Evolutionary conservation across 2,329 filamentous ascomycete genomes (phyloP).

Genomic region (Mollisiaceae sp.): DNA sequence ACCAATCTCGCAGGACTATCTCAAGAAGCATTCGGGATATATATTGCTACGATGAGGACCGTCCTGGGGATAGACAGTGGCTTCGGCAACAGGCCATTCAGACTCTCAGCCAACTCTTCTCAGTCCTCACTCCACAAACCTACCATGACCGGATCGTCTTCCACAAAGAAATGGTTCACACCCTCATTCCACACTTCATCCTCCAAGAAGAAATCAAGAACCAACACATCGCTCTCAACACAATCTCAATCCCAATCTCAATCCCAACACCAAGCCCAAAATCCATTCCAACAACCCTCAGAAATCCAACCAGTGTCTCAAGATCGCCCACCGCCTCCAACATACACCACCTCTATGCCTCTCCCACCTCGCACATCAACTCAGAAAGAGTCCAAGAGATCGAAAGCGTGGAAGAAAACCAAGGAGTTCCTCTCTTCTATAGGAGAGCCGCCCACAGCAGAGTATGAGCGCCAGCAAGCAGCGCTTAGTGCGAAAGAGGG

Average conservation of each 20-base stretch:
- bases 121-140: conserved; percentile 3
- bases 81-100: neutral
- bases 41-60: conserved; percentile 6
- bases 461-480: conserved; percentile 28
- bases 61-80: neutral
- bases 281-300: neutral
- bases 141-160: conserved; percentile 1
- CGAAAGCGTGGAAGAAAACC: conserved; percentile 26
- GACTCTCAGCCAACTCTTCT: neutral
- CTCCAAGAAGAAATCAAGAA: conserved; percentile 8
- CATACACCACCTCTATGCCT: neutral
- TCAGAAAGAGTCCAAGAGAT: conserved; percentile 10
- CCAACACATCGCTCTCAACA: conserved; percentile 1
- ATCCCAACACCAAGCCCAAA: neutral
- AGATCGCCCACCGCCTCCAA: neutral
- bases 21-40: neutral
- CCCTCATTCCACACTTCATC: neutral
- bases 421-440: conserved; percentile 29
- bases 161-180: conserved; percentile 1
- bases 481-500: conserved; percentile 12
- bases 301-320: neutral
- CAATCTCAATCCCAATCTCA: neutral
- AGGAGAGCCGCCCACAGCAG: conserved; percentile 31
- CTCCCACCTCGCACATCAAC: neutral
- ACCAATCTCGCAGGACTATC: neutral